Evolutionary conservation across 2,329 filamentous ascomycete species (phyloP).

Genomic region (Coniosporium tulheliwenetii): DNA sequence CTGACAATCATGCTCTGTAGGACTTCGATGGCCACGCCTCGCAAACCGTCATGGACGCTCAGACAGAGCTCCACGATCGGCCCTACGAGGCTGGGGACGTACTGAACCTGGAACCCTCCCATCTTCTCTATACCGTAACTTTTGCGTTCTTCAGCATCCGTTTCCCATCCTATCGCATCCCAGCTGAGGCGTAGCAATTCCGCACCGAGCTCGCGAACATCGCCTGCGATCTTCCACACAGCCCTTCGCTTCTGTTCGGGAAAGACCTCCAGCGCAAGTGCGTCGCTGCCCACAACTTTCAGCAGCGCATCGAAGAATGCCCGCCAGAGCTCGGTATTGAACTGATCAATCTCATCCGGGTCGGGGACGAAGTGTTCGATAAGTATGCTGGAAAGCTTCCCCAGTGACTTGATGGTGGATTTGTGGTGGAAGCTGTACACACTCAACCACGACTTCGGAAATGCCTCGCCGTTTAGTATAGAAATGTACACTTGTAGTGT

Average conservation of each 20-base stretch:
- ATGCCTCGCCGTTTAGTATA: constrained; percentile 76
- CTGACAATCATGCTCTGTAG: constrained; percentile 96
- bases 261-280: constrained; percentile 83
- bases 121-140: constrained; percentile 64
- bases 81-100: constrained; percentile 80
- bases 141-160: constrained; percentile 58
- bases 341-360: constrained; percentile 79
- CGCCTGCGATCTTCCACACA: constrained; percentile 97
- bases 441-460: constrained; percentile 80
- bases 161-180: constrained; percentile 96
- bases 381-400: constrained; percentile 66
- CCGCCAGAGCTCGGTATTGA: constrained; percentile 90
- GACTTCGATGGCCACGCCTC: constrained; percentile 81
- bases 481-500: constrained; percentile 76
- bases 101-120: constrained; percentile 96
- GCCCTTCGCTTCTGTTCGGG: constrained; percentile 91
- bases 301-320: constrained; percentile 81
- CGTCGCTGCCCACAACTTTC: constrained; percentile 76
- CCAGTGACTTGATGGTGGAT: constrained; percentile 70
- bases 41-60: constrained; percentile 83
- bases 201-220: constrained; percentile 83
- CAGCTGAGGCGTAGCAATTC: constrained; percentile 72
- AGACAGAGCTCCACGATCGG: constrained; percentile 89
- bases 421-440: constrained; percentile 87
- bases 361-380: constrained; percentile 74